Base-by-base conservation (phyloP, 331 rosid species). In the Saraca asoca region DNA sequence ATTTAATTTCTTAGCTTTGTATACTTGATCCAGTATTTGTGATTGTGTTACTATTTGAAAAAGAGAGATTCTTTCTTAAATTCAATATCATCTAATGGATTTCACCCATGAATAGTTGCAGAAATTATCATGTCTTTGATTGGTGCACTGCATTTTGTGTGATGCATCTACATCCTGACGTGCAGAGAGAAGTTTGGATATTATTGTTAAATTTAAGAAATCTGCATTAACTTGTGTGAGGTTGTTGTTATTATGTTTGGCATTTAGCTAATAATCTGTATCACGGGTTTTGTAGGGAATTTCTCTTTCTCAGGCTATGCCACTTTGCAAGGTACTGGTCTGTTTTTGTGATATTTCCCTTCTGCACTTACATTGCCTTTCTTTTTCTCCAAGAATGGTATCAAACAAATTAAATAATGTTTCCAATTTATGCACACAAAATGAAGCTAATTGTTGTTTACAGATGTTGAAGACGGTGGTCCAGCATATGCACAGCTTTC, bases 401-500 rank as follows among this genome's bases (percentile, higher is more conserved):
- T 67, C 49, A n/a, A n/a, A n/a, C 45, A 12, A 18, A 61, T 44
- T 59, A 6, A 50, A 45, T 46, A 39, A 8, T 7, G 6, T 39
- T 39, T 17, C 57, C 52, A 62, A 17, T 68, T 16, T 68, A 18
- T 17, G 2, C 19, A 37, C 18, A 52, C 18, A 24, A 50, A 42
- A 15, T 68, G 58, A 56, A 41, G 41, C 38, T 12, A 19, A n/a
- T 51, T 14, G 15, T 74, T 54, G 35, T 84, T 2, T 79, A 67
- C 76, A 87, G 96, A 86, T 44, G 68, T 50, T 13, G 87, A 87
- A 16, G 86, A 79, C 41, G 74, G 55, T 31, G 84, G 72, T 65
- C 83, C 81, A 12, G 56, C 76, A 5, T 90, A 87, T 85, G 72
- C 74, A 19, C 85, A 72, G 42, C 81, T 93, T 55, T 70, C 88